Conservation (phyloP, 106 monocot genomes). For the Dendrobium nobile region DNA sequence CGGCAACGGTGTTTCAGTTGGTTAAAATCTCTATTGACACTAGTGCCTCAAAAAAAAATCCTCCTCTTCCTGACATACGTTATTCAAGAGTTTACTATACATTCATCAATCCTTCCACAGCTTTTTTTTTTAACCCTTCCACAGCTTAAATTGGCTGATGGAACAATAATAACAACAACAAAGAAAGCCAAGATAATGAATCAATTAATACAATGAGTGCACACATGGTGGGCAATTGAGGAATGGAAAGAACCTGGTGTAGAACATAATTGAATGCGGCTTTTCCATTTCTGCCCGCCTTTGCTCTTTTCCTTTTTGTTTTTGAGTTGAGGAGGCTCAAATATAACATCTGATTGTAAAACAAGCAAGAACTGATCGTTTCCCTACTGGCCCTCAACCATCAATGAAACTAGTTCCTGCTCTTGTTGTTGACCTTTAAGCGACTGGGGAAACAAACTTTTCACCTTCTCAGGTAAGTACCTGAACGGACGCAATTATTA, state of each 20-base stretch:
- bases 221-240: background rate
- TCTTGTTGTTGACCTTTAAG: slow-evolving; percentile 45
- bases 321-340: background rate
- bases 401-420: slow-evolving; percentile 69
- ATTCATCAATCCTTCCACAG: no score
- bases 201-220: slow-evolving; percentile 1
- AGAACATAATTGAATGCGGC: background rate
- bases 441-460: slow-evolving; percentile 33
- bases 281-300: no score
- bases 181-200: background rate
- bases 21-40: background rate
- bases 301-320: background rate
- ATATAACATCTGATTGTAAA: background rate
- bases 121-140: no score
- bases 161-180: background rate
- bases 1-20: background rate
- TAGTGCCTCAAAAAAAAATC: background rate
- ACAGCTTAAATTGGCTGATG: no score
- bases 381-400: slow-evolving; percentile 38
- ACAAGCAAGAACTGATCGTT: background rate
- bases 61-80: background rate
- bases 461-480: slow-evolving; percentile 52
- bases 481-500: slow-evolving; percentile 16
- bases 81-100: no score
- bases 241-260: background rate